These are phyloP conservation scores for Gardenia jasminoides DNA, from an alignment of 257 asterid genomes.

Conservation along the genomic window DNA sequence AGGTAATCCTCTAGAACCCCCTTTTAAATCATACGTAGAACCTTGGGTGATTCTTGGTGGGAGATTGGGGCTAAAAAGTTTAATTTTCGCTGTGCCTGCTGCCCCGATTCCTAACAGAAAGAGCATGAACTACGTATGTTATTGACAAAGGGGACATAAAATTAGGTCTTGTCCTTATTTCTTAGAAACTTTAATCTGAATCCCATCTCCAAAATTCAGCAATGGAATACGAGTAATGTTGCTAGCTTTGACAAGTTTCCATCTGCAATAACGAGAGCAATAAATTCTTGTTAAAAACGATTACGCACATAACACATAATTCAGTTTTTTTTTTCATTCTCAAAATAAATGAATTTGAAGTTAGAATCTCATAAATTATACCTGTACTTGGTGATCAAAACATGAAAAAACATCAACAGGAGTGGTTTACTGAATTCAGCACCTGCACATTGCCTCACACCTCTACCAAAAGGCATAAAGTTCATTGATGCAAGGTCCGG, in stretches of 20 bases:
- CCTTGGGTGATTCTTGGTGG: too few species aligned
- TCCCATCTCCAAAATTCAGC: conserved; percentile 3
- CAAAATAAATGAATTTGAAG: too few species aligned
- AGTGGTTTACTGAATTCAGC: conserved; percentile 3
- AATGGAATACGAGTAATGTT: background rate
- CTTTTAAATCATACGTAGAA: too few species aligned
- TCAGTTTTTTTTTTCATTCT: background rate
- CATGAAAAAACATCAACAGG: background rate
- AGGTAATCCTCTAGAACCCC: too few species aligned
- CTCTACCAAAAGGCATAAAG: conserved; percentile 20
- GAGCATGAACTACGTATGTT: too few species aligned
- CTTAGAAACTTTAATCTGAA: background rate
- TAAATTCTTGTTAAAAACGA: background rate
- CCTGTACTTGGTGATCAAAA: too few species aligned
- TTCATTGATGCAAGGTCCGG: conserved; percentile 14
- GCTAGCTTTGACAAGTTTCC: background rate
- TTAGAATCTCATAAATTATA: too few species aligned
- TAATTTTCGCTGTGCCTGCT: too few species aligned
- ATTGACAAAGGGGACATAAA: too few species aligned
- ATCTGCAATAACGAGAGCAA: background rate
- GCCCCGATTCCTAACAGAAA: too few species aligned
- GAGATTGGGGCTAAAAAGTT: too few species aligned
- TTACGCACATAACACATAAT: background rate
- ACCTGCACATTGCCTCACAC: background rate
- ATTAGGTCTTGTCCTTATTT: background rate